phyloP scores from a whole-genome alignment of 768 basidiomycete genomes.

The Naematelia encephala region DNA sequence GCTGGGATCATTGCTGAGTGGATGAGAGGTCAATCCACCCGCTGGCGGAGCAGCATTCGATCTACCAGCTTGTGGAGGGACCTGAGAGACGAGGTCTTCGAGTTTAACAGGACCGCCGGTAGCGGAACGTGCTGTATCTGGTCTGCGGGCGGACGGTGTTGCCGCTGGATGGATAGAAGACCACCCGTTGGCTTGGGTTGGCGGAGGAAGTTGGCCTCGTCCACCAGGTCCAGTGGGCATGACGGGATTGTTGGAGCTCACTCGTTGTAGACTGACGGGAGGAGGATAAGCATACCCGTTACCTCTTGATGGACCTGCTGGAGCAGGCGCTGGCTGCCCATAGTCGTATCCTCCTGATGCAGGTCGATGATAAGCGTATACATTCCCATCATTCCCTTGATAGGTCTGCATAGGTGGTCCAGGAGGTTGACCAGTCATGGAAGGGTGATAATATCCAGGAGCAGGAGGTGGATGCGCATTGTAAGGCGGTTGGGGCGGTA shows the following conservation, averaged over 20 bases:
- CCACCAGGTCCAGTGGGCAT: slow-evolving; percentile 1
- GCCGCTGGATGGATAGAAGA: slow-evolving; percentile 5
- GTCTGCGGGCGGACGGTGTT: neutral
- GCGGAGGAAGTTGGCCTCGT: neutral
- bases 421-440: neutral
- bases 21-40: slow-evolving; percentile 14
- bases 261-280: neutral
- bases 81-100: slow-evolving; percentile 17
- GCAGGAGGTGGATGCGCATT: neutral
- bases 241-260: neutral
- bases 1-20: slow-evolving; percentile 1
- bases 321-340: too few species aligned
- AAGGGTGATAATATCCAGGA: neutral
- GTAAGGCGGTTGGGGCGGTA: neutral
- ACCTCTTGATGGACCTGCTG: neutral
- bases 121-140: neutral
- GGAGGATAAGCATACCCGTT: neutral
- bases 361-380: neutral
- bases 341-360: neutral
- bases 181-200: neutral
- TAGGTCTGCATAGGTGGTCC: neutral
- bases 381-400: neutral
- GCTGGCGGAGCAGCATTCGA: neutral
- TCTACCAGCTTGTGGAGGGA: neutral
- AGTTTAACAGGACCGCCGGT: slow-evolving; percentile 16